Base-by-base conservation (phyloP, 352 stramenopile genomes). In the Globisporangium emineosum region DNA sequence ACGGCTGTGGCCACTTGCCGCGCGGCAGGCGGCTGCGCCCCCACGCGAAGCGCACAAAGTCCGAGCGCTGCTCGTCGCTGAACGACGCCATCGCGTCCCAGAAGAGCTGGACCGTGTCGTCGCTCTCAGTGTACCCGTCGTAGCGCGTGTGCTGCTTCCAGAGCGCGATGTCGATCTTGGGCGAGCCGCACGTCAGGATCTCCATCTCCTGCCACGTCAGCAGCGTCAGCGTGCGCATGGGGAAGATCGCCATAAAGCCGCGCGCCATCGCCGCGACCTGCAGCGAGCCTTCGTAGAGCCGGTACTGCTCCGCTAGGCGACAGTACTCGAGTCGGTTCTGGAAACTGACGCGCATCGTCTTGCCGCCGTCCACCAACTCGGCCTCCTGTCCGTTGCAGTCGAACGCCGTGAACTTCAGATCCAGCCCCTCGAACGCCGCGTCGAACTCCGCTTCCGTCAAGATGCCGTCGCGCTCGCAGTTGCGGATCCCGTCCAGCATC, bases 41-140 rank as follows among this genome's bases (percentile, higher is more conserved):
- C 96, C 96, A 98, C 27, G 91, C 91, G 64, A 98, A 98, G 15
- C 95, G 89, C 33, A 98, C 82, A 65, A 98, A 98, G 58, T 95
- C 82, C 17, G 88, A 86, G 7, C 89, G 81, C 67, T 98, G 90
- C 50, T 94, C 85, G 62, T 97, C 86, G 3, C 75, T 81, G 66
- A 98, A 98, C 42, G 87, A 83, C 6, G 63, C 76, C 66, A 98
- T 86, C 13, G 88, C 83, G 25, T 94, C 79, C 93, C 92, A 98
- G 69, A 98, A 98, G 15, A 96, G 71, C 70, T 76, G 55, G 25
- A 98, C 88, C 0, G 88, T 88, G 27, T 88, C 72, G 67, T 96
- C 86, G 19, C 84, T 78, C 47, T 96, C 86, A 23, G 70, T 78
- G 73, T 97, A 93, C 45, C 88, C 90, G n/a, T 98, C 91, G 64